Evolutionary conservation across 495 filamentous ascomycete genomes (phyloP), one percentile per base, ranked within the genome.

Genomic region (Lepraria neglecta): DNA sequence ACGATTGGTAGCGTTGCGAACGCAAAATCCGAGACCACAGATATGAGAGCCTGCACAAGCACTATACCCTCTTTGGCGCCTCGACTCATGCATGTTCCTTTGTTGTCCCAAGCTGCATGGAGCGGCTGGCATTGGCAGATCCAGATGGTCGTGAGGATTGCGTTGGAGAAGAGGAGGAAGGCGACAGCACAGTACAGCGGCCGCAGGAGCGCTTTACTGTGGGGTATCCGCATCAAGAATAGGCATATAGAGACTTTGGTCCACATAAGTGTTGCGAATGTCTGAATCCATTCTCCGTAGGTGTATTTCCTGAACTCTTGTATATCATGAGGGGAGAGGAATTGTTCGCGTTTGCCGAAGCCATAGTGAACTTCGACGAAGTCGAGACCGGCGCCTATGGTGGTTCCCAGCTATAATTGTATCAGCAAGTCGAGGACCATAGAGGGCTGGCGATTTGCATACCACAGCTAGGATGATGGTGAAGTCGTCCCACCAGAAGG

Each of bases 261-360:
- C 66, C 64, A 68, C 64, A 68, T 66, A 24, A 68, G 61, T 6
- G 64, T 68, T 15, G 61, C 64, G 43, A 68, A 66, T 10, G 66
- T 68, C 44, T 68, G 64, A 27, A 68, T 56, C 66, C 64, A 68
- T 62, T 68, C 66, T 19, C 66, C 66, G 10, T 60, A 68, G 11
- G 66, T 68, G 44, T 64, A 66, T 40, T 68, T 68, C 30, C 48
- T 50, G 38, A 66, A 68, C 30, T 65, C 56, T 24, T 58, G 63
- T 5, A 65, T 30, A 2, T 68, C 5, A 31, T 63, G 54, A 1
- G 42, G 43, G 7, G 50, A 42, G 57, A 64, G 60, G 44, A 44
- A 66, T 56, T 65, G 54, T 40, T 61, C 27, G 52, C 60, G 66
- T 24, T 59, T 65, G 51, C 66, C 66, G 35, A 68, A 68, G 42